phyloP scores from a whole-genome alignment of 2,329 filamentous ascomycete genomes.

The Aspergillus ruber region DNA sequence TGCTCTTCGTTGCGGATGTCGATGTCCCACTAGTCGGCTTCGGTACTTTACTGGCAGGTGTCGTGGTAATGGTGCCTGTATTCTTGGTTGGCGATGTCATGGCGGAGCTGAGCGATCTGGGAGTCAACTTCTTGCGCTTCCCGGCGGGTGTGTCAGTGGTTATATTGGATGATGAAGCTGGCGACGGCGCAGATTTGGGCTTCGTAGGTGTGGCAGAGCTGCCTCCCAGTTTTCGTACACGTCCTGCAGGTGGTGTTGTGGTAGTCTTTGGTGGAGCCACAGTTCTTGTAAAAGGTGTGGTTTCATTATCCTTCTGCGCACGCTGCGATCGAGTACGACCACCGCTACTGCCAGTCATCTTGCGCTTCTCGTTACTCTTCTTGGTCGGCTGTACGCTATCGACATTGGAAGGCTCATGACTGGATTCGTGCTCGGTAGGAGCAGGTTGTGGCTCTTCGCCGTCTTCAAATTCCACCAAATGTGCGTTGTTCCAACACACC shows the following conservation, averaged over 20 bases:
- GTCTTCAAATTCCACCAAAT: conserved; percentile 31
- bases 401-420: conserved; percentile 15
- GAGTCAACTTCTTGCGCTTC: conserved; percentile 29
- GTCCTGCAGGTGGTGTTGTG: conserved; percentile 5
- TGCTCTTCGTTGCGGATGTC: conserved; percentile 17
- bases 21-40: conserved; percentile 14
- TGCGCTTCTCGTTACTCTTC: conserved; percentile 17
- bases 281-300: background rate
- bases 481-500: conserved; percentile 34
- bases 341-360: conserved; percentile 14
- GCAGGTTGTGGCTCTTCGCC: conserved; percentile 10
- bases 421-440: conserved; percentile 7
- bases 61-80: conserved; percentile 9
- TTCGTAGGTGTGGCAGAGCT: background rate
- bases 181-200: conserved; percentile 5
- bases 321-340: conserved; percentile 17
- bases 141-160: conserved; percentile 17
- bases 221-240: background rate
- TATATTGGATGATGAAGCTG: conserved; percentile 11
- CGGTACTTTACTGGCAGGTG: conserved; percentile 7
- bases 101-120: conserved; percentile 24
- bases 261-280: conserved; percentile 15
- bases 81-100: conserved; percentile 14
- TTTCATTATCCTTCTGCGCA: background rate
- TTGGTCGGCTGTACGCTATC: conserved; percentile 11